Base-by-base conservation (phyloP, 2,329 filamentous ascomycete genomes). In the Coniochaeta pulveracea region DNA sequence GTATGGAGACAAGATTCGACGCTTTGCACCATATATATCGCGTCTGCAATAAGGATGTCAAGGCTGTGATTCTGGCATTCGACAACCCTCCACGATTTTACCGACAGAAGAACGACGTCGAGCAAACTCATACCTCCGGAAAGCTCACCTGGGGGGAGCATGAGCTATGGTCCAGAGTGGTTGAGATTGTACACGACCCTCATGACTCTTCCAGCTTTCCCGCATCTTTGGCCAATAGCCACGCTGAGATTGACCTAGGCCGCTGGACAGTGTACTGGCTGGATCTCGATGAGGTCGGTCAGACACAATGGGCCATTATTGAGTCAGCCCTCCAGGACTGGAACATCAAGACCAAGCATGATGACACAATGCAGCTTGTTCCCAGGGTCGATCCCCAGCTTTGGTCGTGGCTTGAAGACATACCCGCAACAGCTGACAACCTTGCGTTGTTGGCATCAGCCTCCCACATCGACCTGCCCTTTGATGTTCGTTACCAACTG, bases 401-500 rank as follows among this genome's bases (percentile, higher is more conserved):
- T 3, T 71, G 66, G 63, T 16, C 44, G 10, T 36, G 55, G 44
- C 40, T 60, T 42, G 45, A 64, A 51, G 44, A 57, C 52, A 16
- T 12, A 12, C 15, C 16, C 3, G 11, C 15, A 12, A 33, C 30
- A 5, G 34, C 37, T 3, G 41, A 35, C 27, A 40, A 42, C 15
- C 24, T 38, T 4, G 43, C 50, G 26, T 36, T 60, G 34, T 41
- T 63, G 35, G 36, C 43, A 42, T 38, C 46, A 15, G 51, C 62
- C 3, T 40, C 60, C 16, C 55, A 56, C 18, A 45, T 61, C 19
- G 43, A 56, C 35, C 61, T 89, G 4, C 60, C 72, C 0, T 95
- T 86, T 40, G 59, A 75, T 1, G 72, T 94, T 2, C 72, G 85
- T 11, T 98, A 96, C 49, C 86, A 94, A 51, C 69, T 98, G 0